Conservation (phyloP, 139 green algal species). For the Limnomonas spitsbergensis region DNA sequence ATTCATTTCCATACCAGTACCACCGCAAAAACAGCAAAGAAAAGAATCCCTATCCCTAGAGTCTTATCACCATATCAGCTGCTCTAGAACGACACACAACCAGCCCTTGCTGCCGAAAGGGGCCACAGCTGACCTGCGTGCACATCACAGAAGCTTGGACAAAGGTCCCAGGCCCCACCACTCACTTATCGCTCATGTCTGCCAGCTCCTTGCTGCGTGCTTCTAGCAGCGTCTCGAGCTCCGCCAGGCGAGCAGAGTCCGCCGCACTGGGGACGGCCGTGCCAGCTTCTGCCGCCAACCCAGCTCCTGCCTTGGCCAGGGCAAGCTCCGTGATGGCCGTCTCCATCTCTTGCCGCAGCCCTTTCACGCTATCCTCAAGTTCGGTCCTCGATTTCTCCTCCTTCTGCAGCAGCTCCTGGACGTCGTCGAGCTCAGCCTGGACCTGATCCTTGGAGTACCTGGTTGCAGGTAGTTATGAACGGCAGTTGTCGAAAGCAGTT, state of each 20-base stretch:
- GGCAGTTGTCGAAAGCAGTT: too few relatives aligned
- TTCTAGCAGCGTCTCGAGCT: conserved; percentile 47
- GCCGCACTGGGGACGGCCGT: too few relatives aligned
- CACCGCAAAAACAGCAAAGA: too few relatives aligned
- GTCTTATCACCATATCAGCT: neutral
- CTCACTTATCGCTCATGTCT: conserved; percentile 24
- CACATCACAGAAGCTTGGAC: neutral
- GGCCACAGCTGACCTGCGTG: neutral
- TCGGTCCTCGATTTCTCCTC: conserved; percentile 55
- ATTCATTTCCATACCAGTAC: too few relatives aligned
- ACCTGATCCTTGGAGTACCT: conserved; percentile 51
- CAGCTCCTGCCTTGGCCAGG: conserved; percentile 7
- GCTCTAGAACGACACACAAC: neutral
- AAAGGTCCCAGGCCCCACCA: neutral
- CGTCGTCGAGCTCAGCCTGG: conserved; percentile 45
- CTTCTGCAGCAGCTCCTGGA: conserved; percentile 44
- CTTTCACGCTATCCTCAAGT: conserved; percentile 29
- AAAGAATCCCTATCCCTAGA: neutral
- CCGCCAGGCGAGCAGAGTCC: conserved; percentile 21
- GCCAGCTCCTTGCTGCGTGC: conserved; percentile 42
- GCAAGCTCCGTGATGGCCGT: conserved; percentile 30
- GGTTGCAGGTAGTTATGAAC: too few relatives aligned
- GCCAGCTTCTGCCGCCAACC: neutral
- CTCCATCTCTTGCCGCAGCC: conserved; percentile 56
- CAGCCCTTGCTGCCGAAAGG: neutral